Base-by-base conservation (phyloP, 768 basidiomycete genomes). In the Leucocoprinus leucothites region DNA sequence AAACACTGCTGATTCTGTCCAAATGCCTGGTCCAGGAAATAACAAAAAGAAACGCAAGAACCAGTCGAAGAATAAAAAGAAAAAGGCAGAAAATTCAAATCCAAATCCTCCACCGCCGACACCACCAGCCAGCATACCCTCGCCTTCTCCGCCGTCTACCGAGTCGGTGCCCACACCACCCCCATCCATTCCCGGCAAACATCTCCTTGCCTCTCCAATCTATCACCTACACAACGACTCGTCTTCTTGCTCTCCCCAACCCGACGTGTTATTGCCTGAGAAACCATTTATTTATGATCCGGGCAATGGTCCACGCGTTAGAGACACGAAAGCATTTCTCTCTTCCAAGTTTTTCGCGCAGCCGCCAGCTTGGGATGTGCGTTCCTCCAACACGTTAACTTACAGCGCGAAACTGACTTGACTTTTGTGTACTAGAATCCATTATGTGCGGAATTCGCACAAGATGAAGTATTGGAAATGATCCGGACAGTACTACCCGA, bases 271-370 rank as follows among this genome's bases (percentile, higher is more conserved):
- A 11, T n/a, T 59, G 65, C 28, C 60, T 74, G 47, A 77, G 55
- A 63, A 71, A 34, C 87, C 89, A 11, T 86, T 83, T 61, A 87
- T 92, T 18, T 71, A 87, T 57, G 86, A 92, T 65, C 87, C 87
- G 0, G 90, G 90, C 28, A 87, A 85, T 57, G 90, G 91, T 0
- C 86, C 87, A 8, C 85, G 88, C 41, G 87, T 93, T 9, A 77
- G 82, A 9, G 77, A 89, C 64, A 69, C 79, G n/a, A 72, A 70
- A n/a, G 75, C 78, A 11, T 93, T 93, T 66, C 67, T 93, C 36
- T 58, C 71, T 3, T 81, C 82, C n/a, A 73, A 74, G 18, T 83
- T 75, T 58, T 89, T 90, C 65, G 82, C 88, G 6, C 79, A 85
- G 40, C 81, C 82, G 9, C 81, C 85, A 0, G 79, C 86, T 1